These are phyloP conservation scores for Tylopilus rubrobrunneus DNA, from an alignment of 768 basidiomycete genomes.

Conservation along the genomic window DNA sequence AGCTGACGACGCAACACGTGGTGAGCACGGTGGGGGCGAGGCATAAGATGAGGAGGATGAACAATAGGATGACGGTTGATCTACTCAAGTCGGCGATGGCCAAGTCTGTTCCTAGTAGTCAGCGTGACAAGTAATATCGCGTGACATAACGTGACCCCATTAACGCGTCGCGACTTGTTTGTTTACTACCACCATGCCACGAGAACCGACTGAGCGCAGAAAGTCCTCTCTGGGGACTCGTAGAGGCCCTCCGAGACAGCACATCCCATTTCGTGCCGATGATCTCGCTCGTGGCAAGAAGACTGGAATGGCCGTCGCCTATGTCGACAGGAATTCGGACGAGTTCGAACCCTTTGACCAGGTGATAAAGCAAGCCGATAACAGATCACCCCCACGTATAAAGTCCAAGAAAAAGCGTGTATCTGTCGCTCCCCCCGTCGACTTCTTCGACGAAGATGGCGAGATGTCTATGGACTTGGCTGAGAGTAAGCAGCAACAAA, in stretches of 20 bases:
- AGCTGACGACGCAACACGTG: constrained; percentile 12
- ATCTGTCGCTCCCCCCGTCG: constrained; percentile 31
- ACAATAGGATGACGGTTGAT: constrained; percentile 3
- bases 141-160: constrained; percentile 27
- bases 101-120: not conserved
- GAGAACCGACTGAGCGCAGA: constrained; percentile 23
- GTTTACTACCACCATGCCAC: constrained; percentile 29
- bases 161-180: constrained; percentile 27
- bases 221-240: constrained; percentile 43
- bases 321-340: constrained; percentile 70
- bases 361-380: constrained; percentile 65
- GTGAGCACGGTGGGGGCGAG: constrained; percentile 3
- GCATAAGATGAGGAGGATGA: not conserved
- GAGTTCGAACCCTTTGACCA: constrained; percentile 82
- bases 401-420: constrained; percentile 50
- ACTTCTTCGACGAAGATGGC: constrained; percentile 50
- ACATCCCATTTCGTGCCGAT: constrained; percentile 76
- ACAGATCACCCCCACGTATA: constrained; percentile 55
- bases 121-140: not conserved
- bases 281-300: constrained; percentile 77
- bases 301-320: constrained; percentile 66
- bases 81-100: constrained; percentile 22
- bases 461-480: constrained; percentile 78
- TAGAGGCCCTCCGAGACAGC: constrained; percentile 58
- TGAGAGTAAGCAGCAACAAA: constrained; percentile 49